Evolutionary conservation across 192 early-diverging fungal species (phyloP), one percentile per base, ranked within the genome.

Genomic region (Coemansia reversa): DNA sequence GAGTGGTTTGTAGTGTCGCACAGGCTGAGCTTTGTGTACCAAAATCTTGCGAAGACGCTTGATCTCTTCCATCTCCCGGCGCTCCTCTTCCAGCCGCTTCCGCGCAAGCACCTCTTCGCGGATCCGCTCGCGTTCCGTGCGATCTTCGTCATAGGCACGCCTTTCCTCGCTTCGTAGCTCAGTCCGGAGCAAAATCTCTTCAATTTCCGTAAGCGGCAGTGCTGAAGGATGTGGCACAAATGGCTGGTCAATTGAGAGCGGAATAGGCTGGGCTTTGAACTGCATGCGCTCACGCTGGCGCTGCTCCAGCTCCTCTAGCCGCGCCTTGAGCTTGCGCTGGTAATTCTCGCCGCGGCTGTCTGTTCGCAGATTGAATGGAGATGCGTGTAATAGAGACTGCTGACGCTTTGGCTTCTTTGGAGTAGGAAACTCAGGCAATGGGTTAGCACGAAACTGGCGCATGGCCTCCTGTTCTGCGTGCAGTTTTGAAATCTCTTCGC

Each of bases 101-200:
- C 83, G 76, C 58, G 76, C 69, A 11, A 81, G 60, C 59, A 83
- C 81, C 32, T 86, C 82, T 51, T 88, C 84, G 60, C 76, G 70
- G 30, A 67, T 69, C 60, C 84, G 83, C 75, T 80, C 79, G 51
- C 74, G 71, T 65, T 74, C 72, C 51, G 28, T 64, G 52, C 79
- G 79, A 27, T 77, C 72, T 48, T 87, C 86, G 28, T 91, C 90
- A 70, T 83, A 91, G 42, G 70, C 83, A 29, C 70, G 67, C n/a
- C 90, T 62, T 69, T 90, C 90, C 66, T 89, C 86, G 52, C 82
- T 83, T 51, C 90, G 75, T 58, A 84, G 58, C 60, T 87, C 86
- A 0, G 86, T 84, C 20, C 79, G 66, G 45, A 89, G 67, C 30
- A 84, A 29, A 16, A 82, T 65, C 58, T 82, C 79, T 56, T 82